A percentile compares a stretch with the other conserved stretches of the same genome.
Evolutionary conservation across 1,284 basidiomycete species (phyloP).

Genomic region (Trichosporon sp.): DNA sequence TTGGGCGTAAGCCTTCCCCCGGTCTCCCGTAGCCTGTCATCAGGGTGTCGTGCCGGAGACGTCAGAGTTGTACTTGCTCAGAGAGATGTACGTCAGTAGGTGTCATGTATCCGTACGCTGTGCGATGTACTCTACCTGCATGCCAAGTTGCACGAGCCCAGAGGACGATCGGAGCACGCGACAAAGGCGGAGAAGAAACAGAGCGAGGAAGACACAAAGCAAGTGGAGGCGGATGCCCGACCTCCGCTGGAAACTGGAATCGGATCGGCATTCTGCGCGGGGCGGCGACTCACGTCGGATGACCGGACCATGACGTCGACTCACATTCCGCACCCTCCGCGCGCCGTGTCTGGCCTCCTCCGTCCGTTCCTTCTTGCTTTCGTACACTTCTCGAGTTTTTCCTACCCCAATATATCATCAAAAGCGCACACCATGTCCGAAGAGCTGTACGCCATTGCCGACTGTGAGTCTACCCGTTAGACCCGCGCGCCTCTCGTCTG

Average conservation of each 20-base stretch:
- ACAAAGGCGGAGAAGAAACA: neutral
- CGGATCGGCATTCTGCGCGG: neutral
- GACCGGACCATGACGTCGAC: neutral
- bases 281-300: neutral
- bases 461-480: slow-evolving; percentile 17
- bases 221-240: neutral
- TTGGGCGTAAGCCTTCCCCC: neutral
- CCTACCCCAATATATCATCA: neutral
- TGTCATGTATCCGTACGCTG: neutral
- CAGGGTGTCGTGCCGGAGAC: too few species aligned
- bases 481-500: neutral
- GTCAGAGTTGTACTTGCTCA: neutral
- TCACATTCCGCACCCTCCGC: neutral
- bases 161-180: too few species aligned
- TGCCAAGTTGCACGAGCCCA: neutral
- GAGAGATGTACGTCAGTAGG: neutral
- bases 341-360: neutral
- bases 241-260: neutral
- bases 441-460: slow-evolving; percentile 26
- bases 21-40: neutral
- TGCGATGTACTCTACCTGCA: neutral
- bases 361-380: neutral
- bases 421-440: neutral
- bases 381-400: neutral
- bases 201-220: neutral